Evolutionary conservation across 1,284 basidiomycete genomes (phyloP).

Genomic region (Pulveroboletus sp.): DNA sequence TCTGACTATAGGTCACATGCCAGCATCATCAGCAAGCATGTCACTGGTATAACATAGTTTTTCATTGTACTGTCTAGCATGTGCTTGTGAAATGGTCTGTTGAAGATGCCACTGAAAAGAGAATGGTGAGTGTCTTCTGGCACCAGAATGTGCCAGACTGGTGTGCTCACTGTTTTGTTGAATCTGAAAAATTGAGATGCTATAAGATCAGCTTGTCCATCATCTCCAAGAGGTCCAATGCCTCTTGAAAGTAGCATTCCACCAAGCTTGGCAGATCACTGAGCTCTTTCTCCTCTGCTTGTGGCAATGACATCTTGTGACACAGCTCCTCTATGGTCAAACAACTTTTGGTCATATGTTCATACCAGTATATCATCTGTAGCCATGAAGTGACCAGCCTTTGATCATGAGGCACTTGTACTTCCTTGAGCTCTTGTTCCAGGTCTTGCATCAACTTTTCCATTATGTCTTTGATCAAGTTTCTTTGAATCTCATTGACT

Average conservation of each 20-base stretch:
- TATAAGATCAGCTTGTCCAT: slow-evolving; percentile 11
- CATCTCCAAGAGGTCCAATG: background rate
- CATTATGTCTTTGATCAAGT: background rate
- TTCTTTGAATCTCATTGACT: background rate
- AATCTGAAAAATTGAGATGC: slow-evolving; percentile 14
- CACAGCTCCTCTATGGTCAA: background rate
- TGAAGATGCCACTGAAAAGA: slow-evolving; percentile 10
- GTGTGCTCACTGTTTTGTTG: background rate
- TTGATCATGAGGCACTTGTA: background rate
- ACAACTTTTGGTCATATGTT: background rate
- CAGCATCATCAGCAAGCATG: background rate
- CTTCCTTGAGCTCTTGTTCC: background rate
- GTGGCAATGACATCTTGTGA: background rate
- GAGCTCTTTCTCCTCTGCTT: rapidly evolving
- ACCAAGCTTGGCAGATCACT: background rate
- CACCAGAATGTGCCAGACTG: background rate
- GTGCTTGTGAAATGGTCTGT: slow-evolving; percentile 12
- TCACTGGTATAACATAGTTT: background rate
- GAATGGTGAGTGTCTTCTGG: background rate
- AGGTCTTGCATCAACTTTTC: background rate
- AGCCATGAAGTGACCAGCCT: slow-evolving; percentile 12
- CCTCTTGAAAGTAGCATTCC: background rate
- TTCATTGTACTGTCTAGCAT: background rate
- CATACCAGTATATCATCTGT: slow-evolving; percentile 2
- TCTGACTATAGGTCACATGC: background rate